These are phyloP conservation scores for Trifolium pratense DNA, from an alignment of 306 rosid species.

Conservation along the genomic window DNA sequence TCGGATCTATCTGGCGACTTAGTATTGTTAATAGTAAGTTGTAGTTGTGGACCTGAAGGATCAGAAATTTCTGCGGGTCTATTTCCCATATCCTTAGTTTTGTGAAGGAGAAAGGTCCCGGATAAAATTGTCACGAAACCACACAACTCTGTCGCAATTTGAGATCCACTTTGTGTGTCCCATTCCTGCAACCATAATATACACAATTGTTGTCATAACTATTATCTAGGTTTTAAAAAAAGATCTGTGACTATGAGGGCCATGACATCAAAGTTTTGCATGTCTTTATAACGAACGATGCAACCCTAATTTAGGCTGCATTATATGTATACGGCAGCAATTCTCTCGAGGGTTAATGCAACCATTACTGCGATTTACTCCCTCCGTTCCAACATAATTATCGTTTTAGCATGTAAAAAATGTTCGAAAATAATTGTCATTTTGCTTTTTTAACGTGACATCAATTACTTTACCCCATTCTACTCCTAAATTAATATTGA, in stretches of 20 bases:
- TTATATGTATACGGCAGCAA: background rate
- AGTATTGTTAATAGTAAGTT: background rate
- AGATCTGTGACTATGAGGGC: background rate
- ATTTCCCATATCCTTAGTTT: conserved; percentile 83
- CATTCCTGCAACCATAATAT: conserved; percentile 63
- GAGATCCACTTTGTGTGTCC: conserved; percentile 69
- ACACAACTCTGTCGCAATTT: conserved; percentile 74
- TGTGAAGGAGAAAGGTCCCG: conserved; percentile 92
- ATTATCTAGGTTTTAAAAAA: background rate
- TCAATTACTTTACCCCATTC: too few species aligned
- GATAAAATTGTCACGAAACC: conserved; percentile 89
- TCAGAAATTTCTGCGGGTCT: conserved; percentile 42
- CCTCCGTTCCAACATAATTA: too few species aligned
- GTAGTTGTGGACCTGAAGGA: conserved; percentile 35
- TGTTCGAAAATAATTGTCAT: too few species aligned
- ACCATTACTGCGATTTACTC: background rate
- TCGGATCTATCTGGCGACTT: conserved; percentile 11
- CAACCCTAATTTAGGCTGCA: background rate
- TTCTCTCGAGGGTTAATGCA: background rate
- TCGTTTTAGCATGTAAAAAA: too few species aligned
- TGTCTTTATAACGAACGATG: background rate
- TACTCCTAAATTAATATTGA: too few species aligned
- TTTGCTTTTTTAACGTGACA: too few species aligned
- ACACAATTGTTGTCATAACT: background rate
- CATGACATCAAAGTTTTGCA: background rate